phyloP scores from a whole-genome alignment of 1,139 yeast genomes.

The Spathaspora jeffriesii region DNA sequence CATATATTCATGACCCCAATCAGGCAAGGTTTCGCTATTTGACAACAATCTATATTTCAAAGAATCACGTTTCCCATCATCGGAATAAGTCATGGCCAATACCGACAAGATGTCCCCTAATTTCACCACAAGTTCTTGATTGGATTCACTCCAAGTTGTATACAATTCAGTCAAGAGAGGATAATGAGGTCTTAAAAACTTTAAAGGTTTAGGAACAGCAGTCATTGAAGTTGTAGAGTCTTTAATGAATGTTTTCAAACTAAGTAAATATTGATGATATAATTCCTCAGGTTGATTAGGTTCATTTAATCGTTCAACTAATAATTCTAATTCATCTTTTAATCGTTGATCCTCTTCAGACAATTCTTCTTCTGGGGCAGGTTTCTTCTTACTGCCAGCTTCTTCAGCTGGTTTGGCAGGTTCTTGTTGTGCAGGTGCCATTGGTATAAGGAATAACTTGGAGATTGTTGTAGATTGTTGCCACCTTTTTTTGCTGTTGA shows the following conservation, averaged over 20 bases:
- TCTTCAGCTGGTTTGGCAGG: constrained; percentile 12
- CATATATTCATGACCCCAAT: constrained; percentile 98
- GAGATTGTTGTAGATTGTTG: background rate
- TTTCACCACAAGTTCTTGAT: constrained; percentile 38
- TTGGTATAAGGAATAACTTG: constrained; percentile 6
- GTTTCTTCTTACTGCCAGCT: constrained; percentile 11
- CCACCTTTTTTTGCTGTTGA: background rate
- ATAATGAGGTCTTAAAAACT: constrained; percentile 89
- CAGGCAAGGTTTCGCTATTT: constrained; percentile 56
- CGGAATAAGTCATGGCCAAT: constrained; percentile 93
- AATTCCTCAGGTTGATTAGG: constrained; percentile 42
- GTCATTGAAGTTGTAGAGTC: constrained; percentile 99
- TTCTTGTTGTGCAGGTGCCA: constrained; percentile 25
- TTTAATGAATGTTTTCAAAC: constrained; percentile 76
- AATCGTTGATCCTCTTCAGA: constrained; percentile 93
- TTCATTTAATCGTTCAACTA: constrained; percentile 73
- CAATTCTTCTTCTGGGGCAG: constrained; percentile 69
- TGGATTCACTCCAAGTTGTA: constrained; percentile 62
- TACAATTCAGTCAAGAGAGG: constrained; percentile 65
- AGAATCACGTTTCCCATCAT: constrained; percentile 79
- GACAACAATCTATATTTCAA: constrained; percentile 79
- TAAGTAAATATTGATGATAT: constrained; percentile 60
- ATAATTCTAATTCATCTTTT: constrained; percentile 82
- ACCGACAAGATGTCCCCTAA: constrained; percentile 89
- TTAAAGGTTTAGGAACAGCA: constrained; percentile 98